phyloP scores from a whole-genome alignment of 305 asterid species.

The Nicotiana rustica region DNA sequence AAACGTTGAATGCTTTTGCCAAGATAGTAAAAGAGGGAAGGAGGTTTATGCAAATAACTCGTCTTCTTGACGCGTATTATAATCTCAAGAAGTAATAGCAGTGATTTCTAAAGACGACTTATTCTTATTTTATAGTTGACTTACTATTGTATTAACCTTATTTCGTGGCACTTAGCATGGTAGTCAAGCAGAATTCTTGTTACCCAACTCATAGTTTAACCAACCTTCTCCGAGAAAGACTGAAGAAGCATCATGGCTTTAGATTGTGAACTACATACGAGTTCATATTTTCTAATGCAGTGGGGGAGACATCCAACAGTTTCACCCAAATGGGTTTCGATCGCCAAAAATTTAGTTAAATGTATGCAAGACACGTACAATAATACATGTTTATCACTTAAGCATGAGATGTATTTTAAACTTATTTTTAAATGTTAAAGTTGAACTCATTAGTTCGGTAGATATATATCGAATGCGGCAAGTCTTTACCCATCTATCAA shows the following conservation, averaged over 20 bases:
- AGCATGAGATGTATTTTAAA: no score
- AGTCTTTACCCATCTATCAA: no score
- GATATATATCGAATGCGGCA: no score
- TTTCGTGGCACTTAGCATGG: not conserved
- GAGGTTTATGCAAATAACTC: not conserved
- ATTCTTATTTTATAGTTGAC: not conserved
- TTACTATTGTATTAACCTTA: not conserved
- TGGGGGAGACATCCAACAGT: no score
- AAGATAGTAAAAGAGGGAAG: not conserved
- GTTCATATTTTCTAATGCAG: no score
- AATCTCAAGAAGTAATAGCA: not conserved
- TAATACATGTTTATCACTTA: no score
- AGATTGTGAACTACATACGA: not conserved
- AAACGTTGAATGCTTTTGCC: no score
- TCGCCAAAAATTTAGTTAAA: no score
- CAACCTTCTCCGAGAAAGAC: not conserved
- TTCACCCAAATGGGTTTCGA: no score
- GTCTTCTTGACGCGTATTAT: not conserved
- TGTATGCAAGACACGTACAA: no score
- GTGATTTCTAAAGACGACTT: not conserved
- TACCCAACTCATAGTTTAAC: not conserved
- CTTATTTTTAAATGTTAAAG: no score
- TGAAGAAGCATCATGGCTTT: not conserved
- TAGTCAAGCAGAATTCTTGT: not conserved
- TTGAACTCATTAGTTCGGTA: no score